Evolutionary conservation across 805 yeast genomes (phyloP), one percentile per base, ranked within the genome.

Genomic region (Cyberlindnera sargentensis): DNA sequence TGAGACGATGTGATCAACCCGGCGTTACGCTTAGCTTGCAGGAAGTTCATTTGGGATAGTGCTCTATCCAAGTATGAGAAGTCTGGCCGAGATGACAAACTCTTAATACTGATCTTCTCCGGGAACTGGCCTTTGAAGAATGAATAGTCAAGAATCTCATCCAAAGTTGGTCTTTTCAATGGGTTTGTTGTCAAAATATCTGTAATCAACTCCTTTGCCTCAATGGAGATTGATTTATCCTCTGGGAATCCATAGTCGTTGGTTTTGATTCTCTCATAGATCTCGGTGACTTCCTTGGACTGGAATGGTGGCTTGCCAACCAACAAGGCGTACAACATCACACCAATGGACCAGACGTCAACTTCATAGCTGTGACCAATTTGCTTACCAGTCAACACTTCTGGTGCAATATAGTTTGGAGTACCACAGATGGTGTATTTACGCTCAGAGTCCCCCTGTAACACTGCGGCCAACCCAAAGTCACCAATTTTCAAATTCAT

Each of bases 401-500:
- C 99, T 6, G 99, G 99, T 1, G 99, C 97, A 60, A 93, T 93
- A 63, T 93, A 93, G 66, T 93, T 93, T 47, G 99, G 99, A 25
- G 99, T 93, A 43, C 99, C 99, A 65, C 99, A 93, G 44, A 93
- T 87, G 36, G 99, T 91, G 61, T 82, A 85, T 58, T 91, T 88
- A 51, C 91, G 80, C 40, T 86, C 86, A 45, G 74, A 75, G 29
- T 75, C 70, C 24, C 78, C 70, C 36, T 84, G 84, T 48, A 93
- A 73, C n/a, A 87, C 84, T 1, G 97, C 89, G n/a, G 99, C 99
- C 47, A 93, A 74, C 30, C 99, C 99, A 67, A 93, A 93, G 64
- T 93, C 99, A 50, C 99, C 99, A 48, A 93, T 84, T 63, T 93
- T 93, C 58, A 91, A 75, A 64, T 89, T 87, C 95, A 91, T 93